A percentile compares a stretch with the other conserved stretches of the same genome.
phyloP scores from a whole-genome alignment of 2,329 filamentous ascomycete species.

The Kalmusia sp. region DNA sequence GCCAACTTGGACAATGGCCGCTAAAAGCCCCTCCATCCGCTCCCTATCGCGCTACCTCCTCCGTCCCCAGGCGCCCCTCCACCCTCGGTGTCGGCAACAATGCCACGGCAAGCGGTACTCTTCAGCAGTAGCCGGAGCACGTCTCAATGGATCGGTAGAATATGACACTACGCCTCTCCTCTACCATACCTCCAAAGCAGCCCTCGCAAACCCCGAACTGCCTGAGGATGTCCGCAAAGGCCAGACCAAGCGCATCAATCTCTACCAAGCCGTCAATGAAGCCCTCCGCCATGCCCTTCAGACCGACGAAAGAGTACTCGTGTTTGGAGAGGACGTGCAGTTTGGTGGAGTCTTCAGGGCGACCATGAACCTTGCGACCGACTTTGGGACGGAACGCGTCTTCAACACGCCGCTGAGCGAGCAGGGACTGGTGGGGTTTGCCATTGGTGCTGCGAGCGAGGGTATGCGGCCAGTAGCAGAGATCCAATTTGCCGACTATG shows the following conservation, averaged over 20 bases:
- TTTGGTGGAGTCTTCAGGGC: conserved; percentile 97
- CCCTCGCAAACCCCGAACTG: conserved; percentile 76
- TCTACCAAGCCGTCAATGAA: conserved; percentile 93
- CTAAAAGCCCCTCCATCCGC: conserved; percentile 39
- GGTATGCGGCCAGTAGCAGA: conserved; percentile 93
- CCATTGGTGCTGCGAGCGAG: conserved; percentile 86
- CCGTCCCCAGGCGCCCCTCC: conserved; percentile 33
- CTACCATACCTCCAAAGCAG: conserved; percentile 76
- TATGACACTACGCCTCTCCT: conserved; percentile 83
- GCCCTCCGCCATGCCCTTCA: conserved; percentile 83
- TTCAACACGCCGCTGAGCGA: conserved; percentile 97
- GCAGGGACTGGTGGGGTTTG: conserved; percentile 94
- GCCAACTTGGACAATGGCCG: conserved; percentile 26
- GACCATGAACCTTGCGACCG: conserved; percentile 87
- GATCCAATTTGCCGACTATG: conserved; percentile 95
- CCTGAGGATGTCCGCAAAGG: conserved; percentile 69
- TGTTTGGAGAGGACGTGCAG: conserved; percentile 96
- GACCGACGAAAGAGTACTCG: conserved; percentile 82
- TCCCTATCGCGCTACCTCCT: conserved; percentile 38
- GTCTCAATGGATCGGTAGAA: conserved; percentile 86
- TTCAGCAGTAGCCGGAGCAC: conserved; percentile 56
- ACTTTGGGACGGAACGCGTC: conserved; percentile 85
- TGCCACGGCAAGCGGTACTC: conserved; percentile 52
- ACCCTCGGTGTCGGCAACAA: conserved; percentile 29
- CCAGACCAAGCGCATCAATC: conserved; percentile 84